These are phyloP conservation scores for Hsuehochloa calcarea DNA, from an alignment of 176 grass and related monocot species.

Conservation along the genomic window DNA sequence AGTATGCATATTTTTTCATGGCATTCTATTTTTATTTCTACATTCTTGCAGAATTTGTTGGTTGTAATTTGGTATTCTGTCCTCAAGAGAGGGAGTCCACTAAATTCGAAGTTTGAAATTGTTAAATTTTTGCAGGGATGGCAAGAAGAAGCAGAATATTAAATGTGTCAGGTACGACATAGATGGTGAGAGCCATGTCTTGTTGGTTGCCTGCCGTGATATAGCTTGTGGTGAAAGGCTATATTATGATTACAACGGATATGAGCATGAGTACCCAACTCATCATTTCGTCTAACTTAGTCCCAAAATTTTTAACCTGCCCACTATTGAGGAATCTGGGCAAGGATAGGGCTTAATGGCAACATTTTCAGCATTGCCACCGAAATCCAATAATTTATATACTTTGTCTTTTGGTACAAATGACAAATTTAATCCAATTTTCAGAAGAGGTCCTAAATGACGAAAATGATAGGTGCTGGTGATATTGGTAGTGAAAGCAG, in stretches of 20 bases:
- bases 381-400: constrained; percentile 33
- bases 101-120: constrained; percentile 22
- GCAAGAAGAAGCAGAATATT: constrained; percentile 83
- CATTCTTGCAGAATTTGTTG: not conserved
- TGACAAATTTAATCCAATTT: constrained; percentile 15
- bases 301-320: constrained; percentile 10
- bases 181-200: constrained; percentile 71
- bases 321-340: constrained; percentile 29
- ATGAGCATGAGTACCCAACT: constrained; percentile 82
- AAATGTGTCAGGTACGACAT: constrained; percentile 92
- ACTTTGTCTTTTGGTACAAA: constrained; percentile 13
- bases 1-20: not conserved
- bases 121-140: constrained; percentile 63
- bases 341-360: constrained; percentile 28
- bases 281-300: constrained; percentile 72
- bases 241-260: constrained; percentile 97
- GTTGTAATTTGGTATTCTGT: not conserved
- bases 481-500: not conserved
- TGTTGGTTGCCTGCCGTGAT: constrained; percentile 86
- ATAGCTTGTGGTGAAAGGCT: constrained; percentile 79
- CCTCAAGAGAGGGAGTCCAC: not conserved
- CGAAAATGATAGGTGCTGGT: constrained; percentile 11
- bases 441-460: constrained; percentile 23
- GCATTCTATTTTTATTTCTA: not conserved
- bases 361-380: constrained; percentile 42